phyloP scores from a whole-genome alignment of 371 early-diverging fungal genomes.

The Funneliformis caledonium region DNA sequence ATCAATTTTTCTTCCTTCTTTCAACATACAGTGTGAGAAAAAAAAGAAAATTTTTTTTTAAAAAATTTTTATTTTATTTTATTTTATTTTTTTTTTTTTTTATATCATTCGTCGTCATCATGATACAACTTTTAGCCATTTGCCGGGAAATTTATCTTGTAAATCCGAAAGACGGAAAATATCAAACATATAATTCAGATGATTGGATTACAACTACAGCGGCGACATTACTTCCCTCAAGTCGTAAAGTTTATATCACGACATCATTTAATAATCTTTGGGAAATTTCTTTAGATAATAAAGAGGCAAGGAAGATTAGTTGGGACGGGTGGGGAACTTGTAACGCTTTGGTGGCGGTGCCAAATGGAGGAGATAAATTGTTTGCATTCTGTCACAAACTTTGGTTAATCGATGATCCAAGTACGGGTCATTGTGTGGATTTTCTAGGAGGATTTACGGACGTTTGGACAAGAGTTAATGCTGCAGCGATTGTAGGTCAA shows the following conservation, averaged over 20 bases:
- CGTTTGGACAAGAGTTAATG: conserved; percentile 39
- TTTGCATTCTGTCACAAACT: conserved; percentile 41
- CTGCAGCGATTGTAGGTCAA: conserved; percentile 1
- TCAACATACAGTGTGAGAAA: no score
- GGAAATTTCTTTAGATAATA: conserved; percentile 25
- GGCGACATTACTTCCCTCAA: conserved; percentile 25
- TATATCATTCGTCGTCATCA: background rate
- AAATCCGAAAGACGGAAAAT: conserved; percentile 16
- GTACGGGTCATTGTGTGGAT: conserved; percentile 35
- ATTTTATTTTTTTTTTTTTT: no score
- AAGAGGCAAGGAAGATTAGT: conserved; percentile 17
- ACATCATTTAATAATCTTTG: conserved; percentile 40
- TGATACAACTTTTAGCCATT: conserved; percentile 20
- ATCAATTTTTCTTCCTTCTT: no score
- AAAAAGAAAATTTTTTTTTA: no score
- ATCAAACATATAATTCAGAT: conserved; percentile 5
- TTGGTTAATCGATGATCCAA: conserved; percentile 39
- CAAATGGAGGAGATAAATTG: conserved; percentile 6
- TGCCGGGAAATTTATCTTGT: conserved; percentile 10
- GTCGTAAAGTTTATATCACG: conserved; percentile 27
- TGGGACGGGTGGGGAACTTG: conserved; percentile 39
- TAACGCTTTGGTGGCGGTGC: conserved; percentile 37
- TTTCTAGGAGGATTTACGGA: conserved; percentile 34
- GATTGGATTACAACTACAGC: conserved; percentile 30
- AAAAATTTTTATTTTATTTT: no score